These are phyloP conservation scores for Periconia digitata DNA, from an alignment of 2,329 filamentous ascomycete species.

Conservation along the genomic window DNA sequence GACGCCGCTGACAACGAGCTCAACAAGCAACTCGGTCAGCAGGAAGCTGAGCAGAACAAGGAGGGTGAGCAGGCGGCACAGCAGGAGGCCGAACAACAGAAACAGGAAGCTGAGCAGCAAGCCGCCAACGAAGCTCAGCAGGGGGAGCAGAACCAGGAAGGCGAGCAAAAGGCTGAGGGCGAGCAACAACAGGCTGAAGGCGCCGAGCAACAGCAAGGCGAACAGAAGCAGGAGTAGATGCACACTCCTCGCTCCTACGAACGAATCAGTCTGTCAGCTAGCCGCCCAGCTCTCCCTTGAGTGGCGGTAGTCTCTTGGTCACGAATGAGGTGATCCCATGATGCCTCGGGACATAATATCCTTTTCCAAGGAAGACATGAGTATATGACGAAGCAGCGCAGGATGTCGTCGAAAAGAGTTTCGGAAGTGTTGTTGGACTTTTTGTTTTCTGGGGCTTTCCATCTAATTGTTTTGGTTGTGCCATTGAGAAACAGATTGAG, in stretches of 20 bases:
- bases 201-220: no score
- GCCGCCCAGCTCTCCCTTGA: no score
- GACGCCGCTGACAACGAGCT: conserved; percentile 24
- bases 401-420: no score
- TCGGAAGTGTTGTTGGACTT: no score
- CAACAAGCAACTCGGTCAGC: conserved; percentile 21
- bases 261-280: background rate
- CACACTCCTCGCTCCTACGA: background rate
- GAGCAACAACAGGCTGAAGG: background rate
- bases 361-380: no score
- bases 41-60: conserved; percentile 18
- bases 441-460: background rate
- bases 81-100: conserved; percentile 6
- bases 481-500: background rate
- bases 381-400: no score
- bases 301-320: background rate
- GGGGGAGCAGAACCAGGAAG: conserved; percentile 3
- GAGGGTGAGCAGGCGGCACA: conserved; percentile 7
- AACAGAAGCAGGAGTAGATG: background rate
- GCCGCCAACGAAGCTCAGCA: conserved; percentile 8
- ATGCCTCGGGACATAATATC: no score
- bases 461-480: no score
- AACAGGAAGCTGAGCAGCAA: conserved; percentile 2
- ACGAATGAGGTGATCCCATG: background rate
- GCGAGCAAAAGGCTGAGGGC: background rate